phyloP scores from a whole-genome alignment of 768 basidiomycete species.

The Pulveroboletus sp. region DNA sequence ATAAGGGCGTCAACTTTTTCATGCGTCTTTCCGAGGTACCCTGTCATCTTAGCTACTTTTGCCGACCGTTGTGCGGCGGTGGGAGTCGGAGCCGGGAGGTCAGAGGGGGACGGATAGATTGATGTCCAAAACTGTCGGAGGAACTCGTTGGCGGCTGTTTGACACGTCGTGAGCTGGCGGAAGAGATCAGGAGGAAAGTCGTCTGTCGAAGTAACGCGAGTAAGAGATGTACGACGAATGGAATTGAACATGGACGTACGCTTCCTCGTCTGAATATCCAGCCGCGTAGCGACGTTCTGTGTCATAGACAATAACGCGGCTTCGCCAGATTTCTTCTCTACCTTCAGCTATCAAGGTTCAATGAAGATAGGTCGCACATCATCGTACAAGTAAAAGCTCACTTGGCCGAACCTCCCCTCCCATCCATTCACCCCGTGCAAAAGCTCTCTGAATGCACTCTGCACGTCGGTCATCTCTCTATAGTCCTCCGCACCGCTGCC shows the following conservation, averaged over 20 bases:
- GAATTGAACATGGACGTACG: slow-evolving; percentile 34
- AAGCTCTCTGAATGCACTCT: slow-evolving; percentile 43
- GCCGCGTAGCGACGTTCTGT: slow-evolving; percentile 65
- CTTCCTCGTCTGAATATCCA: slow-evolving; percentile 62
- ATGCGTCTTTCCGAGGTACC: slow-evolving; percentile 70
- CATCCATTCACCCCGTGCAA: slow-evolving; percentile 49
- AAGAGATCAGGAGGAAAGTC: slow-evolving; percentile 77
- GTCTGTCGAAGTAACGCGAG: slow-evolving; percentile 37
- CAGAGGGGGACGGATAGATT: slow-evolving; percentile 68
- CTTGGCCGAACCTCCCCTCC: slow-evolving; percentile 54
- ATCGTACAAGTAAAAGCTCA: slow-evolving; percentile 23
- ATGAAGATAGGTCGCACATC: neutral
- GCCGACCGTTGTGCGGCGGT: slow-evolving; percentile 66
- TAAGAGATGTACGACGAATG: neutral
- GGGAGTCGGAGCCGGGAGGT: slow-evolving; percentile 45
- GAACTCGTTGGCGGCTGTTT: slow-evolving; percentile 93
- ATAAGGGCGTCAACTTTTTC: slow-evolving; percentile 83
- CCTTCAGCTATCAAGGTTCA: slow-evolving; percentile 45
- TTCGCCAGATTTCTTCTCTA: slow-evolving; percentile 65
- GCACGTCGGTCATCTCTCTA: slow-evolving; percentile 40
- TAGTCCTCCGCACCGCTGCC: slow-evolving; percentile 2
- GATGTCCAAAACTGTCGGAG: slow-evolving; percentile 94
- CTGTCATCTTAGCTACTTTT: slow-evolving; percentile 85
- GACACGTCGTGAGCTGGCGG: slow-evolving; percentile 81
- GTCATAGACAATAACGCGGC: slow-evolving; percentile 72